Evolutionary conservation across 108 stramenopile genomes (phyloP), one percentile per base, ranked within the genome.

Genomic region (Craspedostauros australis): DNA sequence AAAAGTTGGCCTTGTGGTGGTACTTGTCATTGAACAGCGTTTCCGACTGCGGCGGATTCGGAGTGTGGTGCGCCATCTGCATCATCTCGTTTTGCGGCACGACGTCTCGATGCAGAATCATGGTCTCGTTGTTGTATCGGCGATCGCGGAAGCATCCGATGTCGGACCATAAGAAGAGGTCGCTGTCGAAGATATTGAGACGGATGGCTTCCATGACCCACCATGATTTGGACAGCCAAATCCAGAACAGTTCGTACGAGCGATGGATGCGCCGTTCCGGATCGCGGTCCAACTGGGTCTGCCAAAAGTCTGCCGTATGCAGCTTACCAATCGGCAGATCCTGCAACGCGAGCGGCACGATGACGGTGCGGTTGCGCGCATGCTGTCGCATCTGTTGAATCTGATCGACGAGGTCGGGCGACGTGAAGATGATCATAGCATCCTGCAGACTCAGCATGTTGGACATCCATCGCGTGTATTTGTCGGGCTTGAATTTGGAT

Each of bases 191-290:
- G 7, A 63, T 37, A 37, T 80, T 78, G 33, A 66, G 26, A 46
- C 50, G 63, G 29, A 79, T 85, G 2, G 79, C 65, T 55, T 69
- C 46, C 0, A 26, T 46, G 2, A 76, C 60, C 11, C 36, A 70
- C 71, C 71, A 77, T 18, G 77, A 61, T 68, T 85, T 85, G 36
- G 51, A 59, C 11, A 76, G 55, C 84, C 84, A 85, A n/a, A 85
- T 81, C 84, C 84, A 85, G 40, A 78, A 85, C 9, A 85, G 43
- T 44, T 73, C 49, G 50, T 78, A 80, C 0, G 67, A 69, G 15
- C 47, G 38, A 57, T 85, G 84, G 5, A 53, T 59, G 19, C 42
- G 36, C 50, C 67, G 72, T 56, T 80, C 79, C 22, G 58, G 74
- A 49, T 85, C 84, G 9, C 59, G 54, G 11, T 73, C 68, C 39